Evolutionary conservation across 1,139 yeast genomes (phyloP), one percentile per base, ranked within the genome.

Genomic region (Petasospora fabianii): DNA sequence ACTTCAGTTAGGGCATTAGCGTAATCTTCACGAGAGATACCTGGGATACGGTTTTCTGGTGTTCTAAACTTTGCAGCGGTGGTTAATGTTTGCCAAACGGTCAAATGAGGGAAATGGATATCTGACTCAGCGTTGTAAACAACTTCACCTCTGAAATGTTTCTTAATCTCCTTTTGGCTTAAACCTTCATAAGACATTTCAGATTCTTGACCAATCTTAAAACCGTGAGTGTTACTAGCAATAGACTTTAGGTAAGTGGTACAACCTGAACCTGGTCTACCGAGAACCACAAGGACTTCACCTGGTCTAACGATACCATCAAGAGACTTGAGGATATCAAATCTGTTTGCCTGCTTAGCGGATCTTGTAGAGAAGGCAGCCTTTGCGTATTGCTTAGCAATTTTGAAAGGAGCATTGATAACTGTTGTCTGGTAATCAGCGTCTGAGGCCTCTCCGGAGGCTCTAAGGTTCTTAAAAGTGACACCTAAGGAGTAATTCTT

Each of bases 191-290:
- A 77, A 14, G 72, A 60, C 34, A 73, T 60, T 11, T 44, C 41
- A 14, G 86, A 70, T 22, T 73, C 73, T 31, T 68, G 62, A 39
- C 71, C 78, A 31, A 84, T 55, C 31, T 75, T 63, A 58, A 83
- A 84, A 35, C 94, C 95, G 56, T 81, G 77, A 5, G 90, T 82
- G 48, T 80, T 77, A 26, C 83, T 62, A 8, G 90, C 75, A 44
- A 84, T 71, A 1, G 92, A 73, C 54, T 83, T 84, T 53, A 85
- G 64, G 37, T 84, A 71, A 2, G 95, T 84, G 2, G 95, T 74
- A 61, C 95, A 85, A 43, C 95, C 95, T 20, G 90, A 77, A 55
- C 94, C 94, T 0, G 94, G 94, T 58, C 90, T 75, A 31, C 94
- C 94, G 29, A 84, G 63, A 1, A 84, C 94, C 35, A 84, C 86